These are phyloP conservation scores for Ilex paraguariensis DNA, from an alignment of 305 asterid genomes.

Conservation along the genomic window DNA sequence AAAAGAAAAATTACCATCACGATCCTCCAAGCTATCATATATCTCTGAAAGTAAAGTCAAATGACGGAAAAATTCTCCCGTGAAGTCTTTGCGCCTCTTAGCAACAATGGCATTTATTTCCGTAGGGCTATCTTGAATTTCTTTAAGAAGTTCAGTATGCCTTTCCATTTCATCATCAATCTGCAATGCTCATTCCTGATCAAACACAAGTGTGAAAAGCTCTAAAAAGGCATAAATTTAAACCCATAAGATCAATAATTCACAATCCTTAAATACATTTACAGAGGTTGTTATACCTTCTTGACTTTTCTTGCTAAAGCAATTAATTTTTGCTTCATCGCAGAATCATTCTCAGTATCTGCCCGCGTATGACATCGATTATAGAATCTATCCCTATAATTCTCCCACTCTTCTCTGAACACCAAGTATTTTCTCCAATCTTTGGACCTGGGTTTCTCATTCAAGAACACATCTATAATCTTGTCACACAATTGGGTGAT, in stretches of 20 bases:
- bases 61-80: conserved; percentile 76
- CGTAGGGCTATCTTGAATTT: conserved; percentile 68
- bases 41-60: conserved; percentile 69
- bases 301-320: conserved; percentile 63
- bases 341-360: conserved; percentile 50
- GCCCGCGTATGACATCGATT: conserved; percentile 55
- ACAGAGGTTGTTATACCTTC: conserved; percentile 38
- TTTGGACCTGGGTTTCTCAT: conserved; percentile 80
- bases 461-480: conserved; percentile 70
- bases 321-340: conserved; percentile 54
- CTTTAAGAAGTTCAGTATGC: conserved; percentile 63
- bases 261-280: too few species aligned
- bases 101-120: conserved; percentile 83
- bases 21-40: conserved; percentile 73
- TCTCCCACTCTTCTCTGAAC: conserved; percentile 81
- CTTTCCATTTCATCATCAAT: conserved; percentile 91
- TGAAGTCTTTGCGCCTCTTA: conserved; percentile 75
- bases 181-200: conserved; percentile 46
- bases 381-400: conserved; percentile 65
- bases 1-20: conserved; percentile 54
- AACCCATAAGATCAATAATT: too few species aligned
- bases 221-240: conserved; percentile 8
- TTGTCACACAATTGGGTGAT: conserved; percentile 80
- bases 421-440: conserved; percentile 79
- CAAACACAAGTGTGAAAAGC: conserved; percentile 16